Evolutionary conservation across 805 yeast species (phyloP), one percentile per base, ranked within the genome.

Genomic region (Metschnikowia lachancei): DNA sequence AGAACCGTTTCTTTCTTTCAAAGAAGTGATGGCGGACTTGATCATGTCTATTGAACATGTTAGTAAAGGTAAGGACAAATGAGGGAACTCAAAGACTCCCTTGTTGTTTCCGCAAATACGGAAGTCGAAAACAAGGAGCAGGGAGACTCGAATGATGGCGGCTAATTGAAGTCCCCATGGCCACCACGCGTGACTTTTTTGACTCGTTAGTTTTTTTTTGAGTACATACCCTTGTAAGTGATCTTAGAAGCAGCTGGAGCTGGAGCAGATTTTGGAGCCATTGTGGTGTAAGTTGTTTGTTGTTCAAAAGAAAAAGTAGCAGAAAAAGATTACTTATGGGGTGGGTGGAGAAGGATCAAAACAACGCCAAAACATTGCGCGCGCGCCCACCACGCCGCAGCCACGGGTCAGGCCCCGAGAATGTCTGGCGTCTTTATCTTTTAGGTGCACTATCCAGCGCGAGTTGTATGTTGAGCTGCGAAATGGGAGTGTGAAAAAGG

Each of bases 1-100:
- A 39, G 89, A 81, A 46, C 96, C 96, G 51, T 78, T 85, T 70
- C 95, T 82, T 62, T 86, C 91, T 59, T 85, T 85, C 60, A 88
- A 76, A 41, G 85, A 74, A 33, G 74, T 62, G 53, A 88, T 74
- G 41, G 92, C 95, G 50, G 84, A 80, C 60, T 74, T 75, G 64
- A 82, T 80, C 80, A 81, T 76, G 50, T 82, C 86, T 78, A 40
- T 28, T 13, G 7, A 7, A 36, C 4, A 16, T 3, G 40, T 42
- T 42, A 36, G 45, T 35, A 42, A 17, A 14, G 13, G 5, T 19
- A 17, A 12, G 19, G 8, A 12, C 16, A 9, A 11, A 20, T 13
- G 31, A 20, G 19, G 17, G 5, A n/a, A 16, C 19, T 10, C n/a
- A 8, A 17, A n/a, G n/a, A 19, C 8, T 8, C 28, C 6, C 30